phyloP scores from a whole-genome alignment of 345 rosid genomes.

The Syzygium oleosum region DNA sequence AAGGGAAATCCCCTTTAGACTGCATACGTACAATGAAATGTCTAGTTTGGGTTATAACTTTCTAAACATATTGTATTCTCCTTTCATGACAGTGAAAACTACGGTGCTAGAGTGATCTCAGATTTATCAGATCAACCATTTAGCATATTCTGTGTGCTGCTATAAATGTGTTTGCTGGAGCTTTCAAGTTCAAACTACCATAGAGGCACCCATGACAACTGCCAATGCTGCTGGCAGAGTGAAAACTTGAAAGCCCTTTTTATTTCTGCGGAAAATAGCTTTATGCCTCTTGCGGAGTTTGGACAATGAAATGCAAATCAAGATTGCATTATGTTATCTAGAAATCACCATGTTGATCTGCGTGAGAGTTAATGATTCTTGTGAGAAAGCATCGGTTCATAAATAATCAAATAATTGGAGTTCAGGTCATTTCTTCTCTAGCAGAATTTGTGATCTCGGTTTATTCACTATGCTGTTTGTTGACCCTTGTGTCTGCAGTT shows the following conservation, averaged over 20 bases:
- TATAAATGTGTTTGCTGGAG: background rate
- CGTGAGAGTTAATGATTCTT: background rate
- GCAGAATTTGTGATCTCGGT: background rate
- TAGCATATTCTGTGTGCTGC: background rate
- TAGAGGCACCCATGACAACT: background rate
- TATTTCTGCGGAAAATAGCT: background rate
- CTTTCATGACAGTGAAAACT: background rate
- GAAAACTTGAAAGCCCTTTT: background rate
- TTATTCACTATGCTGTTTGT: background rate
- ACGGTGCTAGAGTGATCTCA: background rate
- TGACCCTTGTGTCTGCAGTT: conserved; percentile 18
- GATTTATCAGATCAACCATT: background rate
- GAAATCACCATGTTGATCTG: background rate
- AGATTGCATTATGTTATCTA: background rate
- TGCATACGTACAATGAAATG: background rate
- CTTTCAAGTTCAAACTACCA: background rate
- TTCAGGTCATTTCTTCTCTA: background rate
- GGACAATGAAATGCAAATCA: background rate
- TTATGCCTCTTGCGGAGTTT: background rate
- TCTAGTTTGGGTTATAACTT: background rate
- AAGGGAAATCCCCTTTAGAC: background rate
- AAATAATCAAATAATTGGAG: background rate
- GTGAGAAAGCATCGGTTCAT: background rate
- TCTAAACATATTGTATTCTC: background rate
- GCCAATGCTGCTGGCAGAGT: background rate